A percentile compares a stretch with the other conserved stretches of the same genome.
Conservation (phyloP, 2,329 filamentous ascomycete genomes). For the Aaosphaeria arxii region DNA sequence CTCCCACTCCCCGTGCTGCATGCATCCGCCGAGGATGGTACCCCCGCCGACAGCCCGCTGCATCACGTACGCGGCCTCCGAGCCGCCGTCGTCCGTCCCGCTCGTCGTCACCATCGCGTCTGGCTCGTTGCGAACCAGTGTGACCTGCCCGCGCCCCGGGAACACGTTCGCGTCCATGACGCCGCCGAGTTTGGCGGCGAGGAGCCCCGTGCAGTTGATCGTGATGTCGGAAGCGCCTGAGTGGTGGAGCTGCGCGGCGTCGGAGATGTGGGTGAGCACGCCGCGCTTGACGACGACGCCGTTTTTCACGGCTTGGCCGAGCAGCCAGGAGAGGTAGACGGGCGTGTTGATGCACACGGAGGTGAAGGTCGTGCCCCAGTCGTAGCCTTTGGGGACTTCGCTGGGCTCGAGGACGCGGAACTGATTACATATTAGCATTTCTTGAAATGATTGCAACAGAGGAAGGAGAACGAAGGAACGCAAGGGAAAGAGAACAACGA, state of each 20-base stretch:
- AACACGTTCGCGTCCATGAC: conserved; percentile 72
- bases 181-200: conserved; percentile 72
- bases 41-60: conserved; percentile 72
- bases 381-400: conserved; percentile 60
- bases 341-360: conserved; percentile 90
- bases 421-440: too few species aligned
- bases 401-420: conserved; percentile 60
- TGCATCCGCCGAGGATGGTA: conserved; percentile 81
- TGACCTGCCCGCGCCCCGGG: conserved; percentile 78
- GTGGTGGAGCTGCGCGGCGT: conserved; percentile 60
- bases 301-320: conserved; percentile 72
- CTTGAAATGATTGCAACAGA: background rate
- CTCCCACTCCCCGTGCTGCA: conserved; percentile 78
- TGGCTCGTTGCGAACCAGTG: conserved; percentile 77
- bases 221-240: conserved; percentile 63
- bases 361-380: conserved; percentile 72
- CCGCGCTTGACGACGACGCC: conserved; percentile 58
- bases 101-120: conserved; percentile 67
- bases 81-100: conserved; percentile 68
- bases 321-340: conserved; percentile 82
- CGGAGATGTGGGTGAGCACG: conserved; percentile 62
- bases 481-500: background rate
- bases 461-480: background rate
- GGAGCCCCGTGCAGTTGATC: conserved; percentile 82
- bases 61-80: conserved; percentile 81